Evolutionary conservation across 2,329 filamentous ascomycete species (phyloP).

Genomic region (Penicillium sp.): DNA sequence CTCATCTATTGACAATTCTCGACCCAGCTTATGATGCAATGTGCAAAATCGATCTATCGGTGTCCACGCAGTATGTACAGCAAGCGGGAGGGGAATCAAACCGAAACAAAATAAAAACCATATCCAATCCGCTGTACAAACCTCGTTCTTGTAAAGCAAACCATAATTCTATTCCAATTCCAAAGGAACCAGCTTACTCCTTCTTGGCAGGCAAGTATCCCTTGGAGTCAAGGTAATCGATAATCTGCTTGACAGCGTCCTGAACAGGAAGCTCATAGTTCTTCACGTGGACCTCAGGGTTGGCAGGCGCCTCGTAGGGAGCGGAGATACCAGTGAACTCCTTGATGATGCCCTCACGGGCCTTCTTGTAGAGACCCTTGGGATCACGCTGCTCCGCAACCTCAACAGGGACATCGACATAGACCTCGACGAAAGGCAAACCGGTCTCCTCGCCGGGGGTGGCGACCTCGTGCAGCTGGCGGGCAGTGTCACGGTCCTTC

Average conservation of each 20-base stretch:
- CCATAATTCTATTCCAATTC: background rate
- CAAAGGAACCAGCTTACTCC: slow-evolving; percentile 13
- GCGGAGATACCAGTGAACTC: slow-evolving; percentile 96
- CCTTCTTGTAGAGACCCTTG: slow-evolving; percentile 98
- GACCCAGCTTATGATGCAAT: background rate
- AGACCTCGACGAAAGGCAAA: slow-evolving; percentile 90
- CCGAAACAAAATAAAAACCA: slow-evolving; percentile 2
- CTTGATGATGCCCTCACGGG: slow-evolving; percentile 87
- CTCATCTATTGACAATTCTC: background rate
- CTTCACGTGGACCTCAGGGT: slow-evolving; percentile 82
- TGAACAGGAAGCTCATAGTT: slow-evolving; percentile 80
- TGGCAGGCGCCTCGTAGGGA: slow-evolving; percentile 86
- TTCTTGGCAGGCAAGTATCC: slow-evolving; percentile 55
- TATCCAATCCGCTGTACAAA: slow-evolving; percentile 15
- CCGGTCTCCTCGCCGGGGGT: slow-evolving; percentile 58
- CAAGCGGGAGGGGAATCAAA: slow-evolving; percentile 14
- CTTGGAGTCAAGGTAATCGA: slow-evolving; percentile 71
- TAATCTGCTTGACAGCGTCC: slow-evolving; percentile 83
- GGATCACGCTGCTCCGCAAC: slow-evolving; percentile 94
- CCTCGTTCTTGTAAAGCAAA: slow-evolving; percentile 4
- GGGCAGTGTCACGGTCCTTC: slow-evolving; percentile 78
- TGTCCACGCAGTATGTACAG: slow-evolving; percentile 17
- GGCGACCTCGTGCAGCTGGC: slow-evolving; percentile 70
- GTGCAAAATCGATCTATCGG: slow-evolving; percentile 18
- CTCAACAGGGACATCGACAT: slow-evolving; percentile 84